Evolutionary conservation across 495 filamentous ascomycete genomes (phyloP).

Genomic region (Trichoderma gamsii): DNA sequence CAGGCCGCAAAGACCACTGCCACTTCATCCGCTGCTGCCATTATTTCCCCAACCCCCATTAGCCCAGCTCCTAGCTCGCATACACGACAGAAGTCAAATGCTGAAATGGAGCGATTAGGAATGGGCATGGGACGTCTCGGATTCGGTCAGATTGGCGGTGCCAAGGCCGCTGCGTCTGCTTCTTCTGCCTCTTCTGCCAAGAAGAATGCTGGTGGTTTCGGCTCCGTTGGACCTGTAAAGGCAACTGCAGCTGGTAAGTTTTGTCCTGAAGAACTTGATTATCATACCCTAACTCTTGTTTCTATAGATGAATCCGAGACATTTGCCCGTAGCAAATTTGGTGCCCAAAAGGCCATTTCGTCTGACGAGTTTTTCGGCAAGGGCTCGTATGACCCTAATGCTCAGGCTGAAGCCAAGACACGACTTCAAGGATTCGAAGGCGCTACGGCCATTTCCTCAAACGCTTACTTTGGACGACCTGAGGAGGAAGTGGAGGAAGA

Average conservation of each 20-base stretch:
- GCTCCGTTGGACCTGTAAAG: slow-evolving; percentile 69
- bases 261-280: not conserved
- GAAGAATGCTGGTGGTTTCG: slow-evolving; percentile 73
- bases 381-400: slow-evolving; percentile 70
- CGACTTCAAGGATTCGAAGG: slow-evolving; percentile 89
- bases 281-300: slow-evolving; percentile 17
- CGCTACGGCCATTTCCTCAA: slow-evolving; percentile 85
- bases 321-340: slow-evolving; percentile 74
- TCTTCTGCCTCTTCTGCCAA: slow-evolving; percentile 44
- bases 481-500: slow-evolving; percentile 62
- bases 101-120: slow-evolving; percentile 82
- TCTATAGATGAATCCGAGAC: slow-evolving; percentile 59
- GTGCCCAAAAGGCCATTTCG: slow-evolving; percentile 88
- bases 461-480: slow-evolving; percentile 91
- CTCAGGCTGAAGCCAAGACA: slow-evolving; percentile 77
- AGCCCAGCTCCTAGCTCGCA: slow-evolving; percentile 58
- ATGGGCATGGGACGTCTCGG: slow-evolving; percentile 85
- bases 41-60: slow-evolving; percentile 68
- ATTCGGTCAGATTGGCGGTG: slow-evolving; percentile 77
- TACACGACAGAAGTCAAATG: slow-evolving; percentile 50
- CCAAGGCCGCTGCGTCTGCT: slow-evolving; percentile 46
- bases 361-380: slow-evolving; percentile 98
- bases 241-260: slow-evolving; percentile 62
- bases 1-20: slow-evolving; percentile 48
- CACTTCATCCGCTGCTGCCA: slow-evolving; percentile 43